Conservation (phyloP, 257 asterid species). For the Nicotiana undulata region DNA sequence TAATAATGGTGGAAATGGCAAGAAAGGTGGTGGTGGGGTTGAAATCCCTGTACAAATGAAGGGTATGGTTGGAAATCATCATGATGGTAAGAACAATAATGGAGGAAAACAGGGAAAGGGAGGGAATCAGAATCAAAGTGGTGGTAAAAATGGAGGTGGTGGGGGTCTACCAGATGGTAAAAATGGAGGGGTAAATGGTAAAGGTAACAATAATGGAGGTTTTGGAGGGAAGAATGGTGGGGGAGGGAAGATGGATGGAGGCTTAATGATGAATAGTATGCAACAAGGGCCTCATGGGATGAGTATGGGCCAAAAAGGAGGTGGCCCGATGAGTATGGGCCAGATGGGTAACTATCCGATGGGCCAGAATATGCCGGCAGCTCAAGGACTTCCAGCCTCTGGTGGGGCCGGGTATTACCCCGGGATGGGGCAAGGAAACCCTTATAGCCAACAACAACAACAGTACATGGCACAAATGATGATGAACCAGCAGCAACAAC, state of each 20-base stretch:
- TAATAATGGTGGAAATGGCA: slow-evolving; percentile 23
- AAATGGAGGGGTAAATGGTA: slow-evolving; percentile 20
- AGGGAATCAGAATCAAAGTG: slow-evolving; percentile 19
- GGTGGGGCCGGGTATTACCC: slow-evolving; percentile 29
- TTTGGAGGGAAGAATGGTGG: slow-evolving; percentile 34
- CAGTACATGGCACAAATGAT: slow-evolving; percentile 60
- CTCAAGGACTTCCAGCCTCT: slow-evolving; percentile 43
- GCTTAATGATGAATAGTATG: slow-evolving; percentile 23
- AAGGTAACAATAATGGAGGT: slow-evolving; percentile 20
- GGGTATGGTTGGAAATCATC: slow-evolving; percentile 27
- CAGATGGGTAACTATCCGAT: slow-evolving; percentile 34
- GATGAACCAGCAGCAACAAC: slow-evolving; percentile 44
- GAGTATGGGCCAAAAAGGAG: slow-evolving; percentile 22
- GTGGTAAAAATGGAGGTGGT: slow-evolving; percentile 29
- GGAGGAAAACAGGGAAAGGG: slow-evolving; percentile 21
- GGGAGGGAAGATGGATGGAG: slow-evolving; percentile 35
- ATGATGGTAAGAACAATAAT: slow-evolving; percentile 18
- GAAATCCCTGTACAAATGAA: slow-evolving; percentile 25
- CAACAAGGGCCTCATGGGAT: slow-evolving; percentile 32
- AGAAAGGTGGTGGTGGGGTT: slow-evolving; percentile 41
- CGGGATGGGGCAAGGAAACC: slow-evolving; percentile 38
- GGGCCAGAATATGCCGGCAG: slow-evolving; percentile 31
- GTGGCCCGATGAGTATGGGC: slow-evolving; percentile 28
- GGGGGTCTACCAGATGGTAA: slow-evolving; percentile 22
- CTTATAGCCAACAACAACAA: slow-evolving; percentile 36